Evolutionary conservation across 129 eudicot genomes (phyloP).

Genomic region (Calendula officinalis): DNA sequence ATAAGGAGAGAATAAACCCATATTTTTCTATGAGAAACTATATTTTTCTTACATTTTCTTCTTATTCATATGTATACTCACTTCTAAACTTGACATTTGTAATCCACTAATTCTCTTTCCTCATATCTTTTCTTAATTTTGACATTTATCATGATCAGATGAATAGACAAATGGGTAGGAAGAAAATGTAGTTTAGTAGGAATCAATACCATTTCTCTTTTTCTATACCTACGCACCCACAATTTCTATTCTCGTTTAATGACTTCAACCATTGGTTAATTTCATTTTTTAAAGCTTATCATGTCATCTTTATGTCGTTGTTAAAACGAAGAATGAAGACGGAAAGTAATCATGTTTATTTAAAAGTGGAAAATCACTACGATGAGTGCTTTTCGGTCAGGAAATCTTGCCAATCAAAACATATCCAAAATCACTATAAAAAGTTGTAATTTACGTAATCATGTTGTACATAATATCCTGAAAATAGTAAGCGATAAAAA

Average conservation of each 20-base stretch:
- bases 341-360: conserved; percentile 12
- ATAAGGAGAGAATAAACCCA: conserved; percentile 6
- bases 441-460: conserved; percentile 18
- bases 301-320: conserved; percentile 29
- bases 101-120: too few relatives aligned
- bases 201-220: too few relatives aligned
- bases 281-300: conserved; percentile 15
- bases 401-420: conserved; percentile 37
- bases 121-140: too few relatives aligned
- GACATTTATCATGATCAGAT: too few relatives aligned
- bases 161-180: too few relatives aligned
- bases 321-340: conserved; percentile 18
- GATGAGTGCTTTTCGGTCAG: conserved; percentile 22
- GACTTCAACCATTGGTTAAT: conserved; percentile 24
- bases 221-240: conserved; percentile 25
- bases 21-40: conserved; percentile 5
- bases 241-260: not conserved
- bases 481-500: not conserved
- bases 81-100: too few relatives aligned
- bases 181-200: too few relatives aligned
- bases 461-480: conserved; percentile 9
- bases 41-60: too few relatives aligned
- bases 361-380: not conserved
- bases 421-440: conserved; percentile 32
- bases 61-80: too few relatives aligned